Evolutionary conservation across 306 rosid species (phyloP).

Genomic region (Quercus gilva): DNA sequence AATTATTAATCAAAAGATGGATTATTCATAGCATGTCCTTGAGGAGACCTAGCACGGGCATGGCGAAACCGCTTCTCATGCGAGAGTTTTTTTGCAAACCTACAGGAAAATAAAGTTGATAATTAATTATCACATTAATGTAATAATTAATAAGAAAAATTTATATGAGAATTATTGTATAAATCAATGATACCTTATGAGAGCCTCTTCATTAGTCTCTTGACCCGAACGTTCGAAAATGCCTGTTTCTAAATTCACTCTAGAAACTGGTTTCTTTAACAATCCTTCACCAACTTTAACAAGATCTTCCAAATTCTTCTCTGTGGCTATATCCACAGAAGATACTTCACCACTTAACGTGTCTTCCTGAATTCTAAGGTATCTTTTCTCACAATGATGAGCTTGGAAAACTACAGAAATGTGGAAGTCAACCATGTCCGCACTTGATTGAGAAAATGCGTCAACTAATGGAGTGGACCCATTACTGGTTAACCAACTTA

Average conservation of each 20-base stretch:
- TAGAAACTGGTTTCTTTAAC: slow-evolving; percentile 36
- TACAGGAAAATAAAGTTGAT: not conserved
- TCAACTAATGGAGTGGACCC: slow-evolving; percentile 27
- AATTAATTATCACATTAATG: too few species aligned
- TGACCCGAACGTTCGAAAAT: slow-evolving; percentile 6
- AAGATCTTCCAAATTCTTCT: slow-evolving; percentile 44
- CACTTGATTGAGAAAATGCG: slow-evolving; percentile 13
- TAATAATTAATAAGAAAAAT: too few species aligned
- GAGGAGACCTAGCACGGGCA: slow-evolving; percentile 3
- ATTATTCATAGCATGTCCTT: slow-evolving; percentile 10
- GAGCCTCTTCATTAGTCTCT: slow-evolving; percentile 54
- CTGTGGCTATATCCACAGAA: slow-evolving; percentile 33
- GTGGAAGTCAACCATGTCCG: slow-evolving; percentile 13
- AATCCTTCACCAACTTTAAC: slow-evolving; percentile 35
- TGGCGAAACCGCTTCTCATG: slow-evolving; percentile 40
- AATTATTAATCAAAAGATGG: too few species aligned
- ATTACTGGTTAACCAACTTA: slow-evolving; percentile 27
- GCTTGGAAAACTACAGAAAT: slow-evolving; percentile 19
- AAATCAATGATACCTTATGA: slow-evolving; percentile 30
- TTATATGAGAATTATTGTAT: too few species aligned
- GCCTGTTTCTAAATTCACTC: slow-evolving; percentile 38
- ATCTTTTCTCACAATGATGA: not conserved
- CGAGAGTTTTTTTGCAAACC: slow-evolving; percentile 51
- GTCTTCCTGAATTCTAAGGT: slow-evolving; percentile 54
- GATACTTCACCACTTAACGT: slow-evolving; percentile 23